Evolutionary conservation across 2,329 filamentous ascomycete genomes (phyloP).

Genomic region (Chrysosporium queenslandicum): DNA sequence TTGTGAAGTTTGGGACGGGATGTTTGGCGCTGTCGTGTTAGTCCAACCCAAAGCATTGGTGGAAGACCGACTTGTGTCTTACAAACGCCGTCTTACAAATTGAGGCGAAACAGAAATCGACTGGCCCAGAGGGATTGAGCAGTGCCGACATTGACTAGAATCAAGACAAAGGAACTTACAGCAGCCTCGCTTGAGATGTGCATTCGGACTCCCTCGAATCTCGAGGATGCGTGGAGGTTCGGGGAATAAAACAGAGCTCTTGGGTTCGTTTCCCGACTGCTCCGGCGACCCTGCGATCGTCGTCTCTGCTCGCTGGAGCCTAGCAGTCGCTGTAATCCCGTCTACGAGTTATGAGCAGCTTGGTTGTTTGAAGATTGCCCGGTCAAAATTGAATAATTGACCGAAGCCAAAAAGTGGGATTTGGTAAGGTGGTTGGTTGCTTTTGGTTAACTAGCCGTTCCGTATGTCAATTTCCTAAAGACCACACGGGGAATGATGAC

Average conservation of each 20-base stretch:
- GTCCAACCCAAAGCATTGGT: constrained; percentile 2
- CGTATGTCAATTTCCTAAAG: background rate
- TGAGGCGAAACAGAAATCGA: background rate
- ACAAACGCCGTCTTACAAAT: constrained; percentile 10
- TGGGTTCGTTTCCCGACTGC: background rate
- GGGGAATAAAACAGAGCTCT: too few species aligned
- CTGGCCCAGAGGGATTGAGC: background rate
- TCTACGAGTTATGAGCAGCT: constrained; percentile 4
- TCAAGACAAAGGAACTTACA: constrained; percentile 8
- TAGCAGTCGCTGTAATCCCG: background rate
- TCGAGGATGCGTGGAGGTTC: background rate
- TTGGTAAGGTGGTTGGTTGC: background rate
- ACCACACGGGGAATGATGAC: constrained; percentile 2
- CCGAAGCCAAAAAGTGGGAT: background rate
- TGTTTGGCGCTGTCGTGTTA: constrained; percentile 7
- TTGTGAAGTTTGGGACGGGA: constrained; percentile 10
- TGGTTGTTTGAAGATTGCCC: background rate
- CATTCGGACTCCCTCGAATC: background rate
- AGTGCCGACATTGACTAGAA: background rate
- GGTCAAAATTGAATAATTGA: background rate
- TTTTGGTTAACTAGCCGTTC: background rate
- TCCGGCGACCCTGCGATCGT: background rate
- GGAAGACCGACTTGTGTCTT: constrained; percentile 3
- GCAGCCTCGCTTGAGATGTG: constrained; percentile 1
- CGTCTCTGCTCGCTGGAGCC: background rate